These are phyloP conservation scores for Pythium rishiriense DNA, from an alignment of 352 stramenopile species.

Conservation along the genomic window DNA sequence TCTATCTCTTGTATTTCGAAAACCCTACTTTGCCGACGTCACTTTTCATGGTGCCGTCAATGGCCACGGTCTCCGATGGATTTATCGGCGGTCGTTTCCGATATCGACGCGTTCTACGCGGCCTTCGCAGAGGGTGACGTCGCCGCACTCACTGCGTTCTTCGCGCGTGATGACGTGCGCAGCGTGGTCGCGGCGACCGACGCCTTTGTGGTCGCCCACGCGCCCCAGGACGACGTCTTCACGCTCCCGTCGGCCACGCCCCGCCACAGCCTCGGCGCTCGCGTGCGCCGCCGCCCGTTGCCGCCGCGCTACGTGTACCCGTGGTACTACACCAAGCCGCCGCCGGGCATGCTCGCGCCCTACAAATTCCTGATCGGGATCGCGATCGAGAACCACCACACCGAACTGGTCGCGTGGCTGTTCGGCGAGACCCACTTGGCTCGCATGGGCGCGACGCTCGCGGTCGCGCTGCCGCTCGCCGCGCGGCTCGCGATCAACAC, in stretches of 20 bases:
- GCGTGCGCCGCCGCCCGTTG: background rate
- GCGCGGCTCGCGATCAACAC: constrained; percentile 2
- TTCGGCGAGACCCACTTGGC: background rate
- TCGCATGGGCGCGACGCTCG: background rate
- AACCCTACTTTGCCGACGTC: no score
- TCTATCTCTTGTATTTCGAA: no score
- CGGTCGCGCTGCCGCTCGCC: background rate
- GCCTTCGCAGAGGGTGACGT: background rate
- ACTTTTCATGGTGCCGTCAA: no score
- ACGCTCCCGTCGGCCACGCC: background rate
- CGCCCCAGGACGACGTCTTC: background rate
- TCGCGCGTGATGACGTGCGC: background rate
- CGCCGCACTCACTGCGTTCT: background rate
- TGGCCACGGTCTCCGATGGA: constrained; percentile 1
- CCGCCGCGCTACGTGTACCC: constrained; percentile 2
- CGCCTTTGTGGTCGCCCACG: background rate
- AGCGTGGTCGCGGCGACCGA: background rate
- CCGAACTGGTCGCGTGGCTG: background rate
- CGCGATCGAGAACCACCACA: constrained; percentile 1
- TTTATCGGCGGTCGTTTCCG: background rate
- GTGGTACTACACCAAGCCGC: constrained; percentile 8
- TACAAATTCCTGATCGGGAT: background rate
- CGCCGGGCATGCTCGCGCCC: background rate
- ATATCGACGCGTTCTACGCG: constrained; percentile 4
- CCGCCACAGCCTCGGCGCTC: background rate